These are phyloP conservation scores for Amanita fuliginea DNA, from an alignment of 768 basidiomycete genomes.

Conservation along the genomic window DNA sequence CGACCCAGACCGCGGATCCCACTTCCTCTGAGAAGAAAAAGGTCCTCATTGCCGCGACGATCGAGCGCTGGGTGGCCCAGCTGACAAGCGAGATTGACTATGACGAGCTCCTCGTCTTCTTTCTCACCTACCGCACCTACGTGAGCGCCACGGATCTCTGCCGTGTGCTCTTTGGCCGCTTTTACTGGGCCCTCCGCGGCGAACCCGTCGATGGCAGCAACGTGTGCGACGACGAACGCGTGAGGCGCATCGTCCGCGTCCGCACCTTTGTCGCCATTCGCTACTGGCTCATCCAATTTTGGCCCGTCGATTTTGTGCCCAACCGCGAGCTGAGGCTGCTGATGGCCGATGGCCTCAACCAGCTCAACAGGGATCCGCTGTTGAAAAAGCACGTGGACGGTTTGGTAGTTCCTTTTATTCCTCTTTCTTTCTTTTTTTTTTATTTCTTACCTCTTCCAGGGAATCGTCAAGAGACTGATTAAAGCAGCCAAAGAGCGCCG, in stretches of 20 bases:
- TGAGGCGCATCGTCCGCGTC: slow-evolving; percentile 70
- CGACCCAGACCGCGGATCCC: not conserved
- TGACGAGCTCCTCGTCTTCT: slow-evolving; percentile 81
- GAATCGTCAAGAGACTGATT: slow-evolving; percentile 71
- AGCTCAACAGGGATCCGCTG: slow-evolving; percentile 60
- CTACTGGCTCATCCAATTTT: slow-evolving; percentile 88
- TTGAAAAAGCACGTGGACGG: slow-evolving; percentile 59
- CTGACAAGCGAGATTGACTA: slow-evolving; percentile 79
- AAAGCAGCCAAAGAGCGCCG: slow-evolving; percentile 80
- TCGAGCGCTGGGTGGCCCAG: slow-evolving; percentile 90
- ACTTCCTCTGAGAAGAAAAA: slow-evolving; percentile 22
- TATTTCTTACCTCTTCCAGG: slow-evolving; percentile 18
- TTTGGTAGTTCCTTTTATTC: slow-evolving; percentile 32
- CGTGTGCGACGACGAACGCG: slow-evolving; percentile 53
- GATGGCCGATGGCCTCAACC: slow-evolving; percentile 74
- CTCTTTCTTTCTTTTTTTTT: too few relatives aligned
- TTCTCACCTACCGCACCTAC: slow-evolving; percentile 87
- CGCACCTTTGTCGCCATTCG: slow-evolving; percentile 85
- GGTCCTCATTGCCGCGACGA: slow-evolving; percentile 79
- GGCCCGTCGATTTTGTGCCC: slow-evolving; percentile 78
- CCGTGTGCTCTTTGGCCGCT: slow-evolving; percentile 74
- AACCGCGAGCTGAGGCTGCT: slow-evolving; percentile 65
- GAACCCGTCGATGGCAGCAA: not conserved
- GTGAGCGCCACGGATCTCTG: slow-evolving; percentile 71
- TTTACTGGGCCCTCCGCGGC: slow-evolving; percentile 72